Evolutionary conservation across 2,329 filamentous ascomycete species (phyloP), one percentile per base, ranked within the genome.

Genomic region (Microthyrium microscopicum): DNA sequence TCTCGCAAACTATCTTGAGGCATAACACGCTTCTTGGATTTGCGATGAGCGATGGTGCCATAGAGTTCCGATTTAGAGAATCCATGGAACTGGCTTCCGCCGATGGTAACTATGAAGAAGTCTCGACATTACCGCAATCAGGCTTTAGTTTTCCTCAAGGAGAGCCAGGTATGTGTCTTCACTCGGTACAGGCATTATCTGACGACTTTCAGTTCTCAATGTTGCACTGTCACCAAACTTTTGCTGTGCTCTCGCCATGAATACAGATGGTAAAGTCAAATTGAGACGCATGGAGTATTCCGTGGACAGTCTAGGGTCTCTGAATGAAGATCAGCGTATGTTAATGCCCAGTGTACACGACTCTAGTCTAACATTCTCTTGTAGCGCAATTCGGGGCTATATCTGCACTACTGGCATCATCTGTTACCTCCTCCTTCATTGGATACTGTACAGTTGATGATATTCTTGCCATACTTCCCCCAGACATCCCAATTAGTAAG

Each of bases 31-130:
- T 78, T 2, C 41, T 93, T 3, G 73, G 77, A 20, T 62, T 93
- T 38, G 67, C 68, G 18, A 81, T 81, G 44, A 79, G 79, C 40
- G 84, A 93, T 49, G 81, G 85, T 8, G 77, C 73, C 0, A 62
- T 91, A 3, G 76, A 89, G 43, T 81, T 87, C 52, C 72, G 81
- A 36, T 79, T 91, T 46, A 70, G 83, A 8, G 64, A 68, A 30
- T 79, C 71, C 0, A 77, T 92, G 67, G 64, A 71, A 4, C 65
- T 75, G 34, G 60, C 85, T 1, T 73, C 70, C 40, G 66, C 68
- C 4, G 68, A 77, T 36, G 64, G 67, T 19, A 76, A 78, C 44
- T 55, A 70, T 5, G 67, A 71, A 27, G 71, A 62, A 29, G 70
- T 91, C 20, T 71, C 68, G 40, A 78, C 72, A 36, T 62, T 91